Conservation (phyloP, 2,329 filamentous ascomycete genomes). For the Ceratocystis harringtonii region DNA sequence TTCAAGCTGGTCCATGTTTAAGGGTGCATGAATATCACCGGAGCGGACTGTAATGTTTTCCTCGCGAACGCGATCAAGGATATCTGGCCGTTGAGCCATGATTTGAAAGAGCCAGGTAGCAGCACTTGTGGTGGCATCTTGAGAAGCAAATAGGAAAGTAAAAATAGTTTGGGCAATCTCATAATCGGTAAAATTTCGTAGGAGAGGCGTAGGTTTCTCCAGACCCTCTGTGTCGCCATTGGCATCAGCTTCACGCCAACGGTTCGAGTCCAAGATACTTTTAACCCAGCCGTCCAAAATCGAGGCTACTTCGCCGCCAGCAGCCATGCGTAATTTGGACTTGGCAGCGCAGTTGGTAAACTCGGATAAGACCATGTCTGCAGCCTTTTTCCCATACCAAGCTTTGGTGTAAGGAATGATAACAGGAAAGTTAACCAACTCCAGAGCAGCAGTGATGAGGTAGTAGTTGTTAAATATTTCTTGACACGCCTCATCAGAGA, state of each 20-base stretch:
- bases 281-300: constrained; percentile 94
- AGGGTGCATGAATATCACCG: constrained; percentile 52
- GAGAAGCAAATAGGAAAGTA: constrained; percentile 92
- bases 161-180: constrained; percentile 91
- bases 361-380: constrained; percentile 79
- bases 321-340: constrained; percentile 80
- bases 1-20: constrained; percentile 78
- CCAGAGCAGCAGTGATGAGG: constrained; percentile 83
- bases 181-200: constrained; percentile 77
- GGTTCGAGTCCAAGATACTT: constrained; percentile 71
- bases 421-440: constrained; percentile 96
- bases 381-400: constrained; percentile 93
- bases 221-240: constrained; percentile 52
- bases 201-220: constrained; percentile 67
- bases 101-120: constrained; percentile 92
- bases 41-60: constrained; percentile 70
- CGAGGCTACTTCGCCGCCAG: constrained; percentile 72
- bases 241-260: constrained; percentile 63
- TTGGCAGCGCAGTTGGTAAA: constrained; percentile 87
- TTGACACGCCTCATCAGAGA: constrained; percentile 77
- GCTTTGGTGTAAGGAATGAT: constrained; percentile 90
- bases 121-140: constrained; percentile 90
- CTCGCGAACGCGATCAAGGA: constrained; percentile 76
- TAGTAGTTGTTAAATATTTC: constrained; percentile 96
- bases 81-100: constrained; percentile 83